Conservation (phyloP, 129 eudicot genomes). For the Centella asiatica region DNA sequence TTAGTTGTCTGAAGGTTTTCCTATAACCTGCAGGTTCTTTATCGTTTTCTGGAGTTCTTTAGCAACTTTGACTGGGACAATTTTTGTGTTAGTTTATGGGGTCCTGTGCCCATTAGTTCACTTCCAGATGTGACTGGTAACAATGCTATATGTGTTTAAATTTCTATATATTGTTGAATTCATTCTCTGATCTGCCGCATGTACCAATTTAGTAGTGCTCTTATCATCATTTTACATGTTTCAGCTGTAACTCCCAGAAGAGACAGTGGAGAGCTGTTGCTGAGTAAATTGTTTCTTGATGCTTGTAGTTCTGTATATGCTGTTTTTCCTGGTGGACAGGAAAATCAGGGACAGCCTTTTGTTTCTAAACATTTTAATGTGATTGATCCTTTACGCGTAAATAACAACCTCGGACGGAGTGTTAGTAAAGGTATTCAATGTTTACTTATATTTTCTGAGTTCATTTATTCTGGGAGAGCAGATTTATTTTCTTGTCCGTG, state of each 20-base stretch:
- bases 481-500: neutral
- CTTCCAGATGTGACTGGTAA: constrained; percentile 28
- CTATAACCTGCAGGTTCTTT: constrained; percentile 14
- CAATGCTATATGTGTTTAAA: neutral
- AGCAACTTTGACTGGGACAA: constrained; percentile 25
- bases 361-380: constrained; percentile 18
- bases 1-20: neutral
- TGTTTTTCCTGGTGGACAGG: constrained; percentile 8
- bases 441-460: neutral
- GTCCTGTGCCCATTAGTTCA: constrained; percentile 18
- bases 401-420: constrained; percentile 26
- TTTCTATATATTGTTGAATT: neutral
- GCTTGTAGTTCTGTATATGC: constrained; percentile 8
- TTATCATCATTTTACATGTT: neutral
- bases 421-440: constrained; percentile 17
- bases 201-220: neutral
- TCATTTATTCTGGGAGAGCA: neutral
- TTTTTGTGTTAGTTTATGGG: constrained; percentile 19
- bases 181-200: neutral
- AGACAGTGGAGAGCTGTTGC: constrained; percentile 6
- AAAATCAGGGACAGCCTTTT: constrained; percentile 18
- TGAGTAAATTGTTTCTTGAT: constrained; percentile 1
- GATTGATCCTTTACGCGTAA: constrained; percentile 24
- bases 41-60: constrained; percentile 19
- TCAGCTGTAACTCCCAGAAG: constrained; percentile 7